Conservation (phyloP, 352 stramenopile genomes). For the Phytopythium helicoides region DNA sequence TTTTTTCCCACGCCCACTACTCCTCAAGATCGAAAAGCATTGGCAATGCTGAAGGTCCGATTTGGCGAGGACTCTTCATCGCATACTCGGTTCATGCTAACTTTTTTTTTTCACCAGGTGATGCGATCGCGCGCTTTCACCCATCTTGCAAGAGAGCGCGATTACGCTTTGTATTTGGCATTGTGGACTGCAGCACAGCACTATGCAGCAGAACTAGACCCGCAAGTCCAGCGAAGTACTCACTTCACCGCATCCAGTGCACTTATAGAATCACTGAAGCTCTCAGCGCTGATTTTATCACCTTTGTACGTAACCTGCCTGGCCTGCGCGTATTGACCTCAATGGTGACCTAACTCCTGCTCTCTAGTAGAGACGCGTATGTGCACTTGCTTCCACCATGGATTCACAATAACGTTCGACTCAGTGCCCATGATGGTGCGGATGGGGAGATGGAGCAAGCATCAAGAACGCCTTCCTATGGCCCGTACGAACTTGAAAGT, state of each 20-base stretch:
- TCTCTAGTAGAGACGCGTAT: conserved; percentile 26
- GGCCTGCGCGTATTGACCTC: background rate
- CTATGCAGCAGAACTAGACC: background rate
- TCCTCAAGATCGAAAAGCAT: conserved; percentile 45
- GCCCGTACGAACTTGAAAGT: conserved; percentile 70
- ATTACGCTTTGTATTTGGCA: conserved; percentile 63
- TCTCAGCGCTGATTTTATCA: background rate
- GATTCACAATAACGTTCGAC: conserved; percentile 32
- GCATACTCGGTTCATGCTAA: background rate
- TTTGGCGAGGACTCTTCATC: background rate
- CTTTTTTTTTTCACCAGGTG: conserved; percentile 25
- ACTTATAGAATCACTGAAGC: background rate
- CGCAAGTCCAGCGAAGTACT: background rate
- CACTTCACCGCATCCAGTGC: background rate
- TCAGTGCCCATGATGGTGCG: too few species aligned
- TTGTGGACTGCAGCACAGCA: conserved; percentile 28
- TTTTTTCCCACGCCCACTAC: conserved; percentile 32
- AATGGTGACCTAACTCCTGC: background rate
- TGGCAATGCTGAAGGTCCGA: conserved; percentile 71
- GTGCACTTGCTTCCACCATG: conserved; percentile 33
- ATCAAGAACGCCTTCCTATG: conserved; percentile 20
- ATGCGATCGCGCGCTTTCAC: conserved; percentile 59
- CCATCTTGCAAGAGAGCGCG: conserved; percentile 60
- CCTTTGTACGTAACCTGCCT: background rate
- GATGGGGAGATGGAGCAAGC: background rate